Base-by-base conservation (phyloP, 31 red algal species). In the Endocladia muricata region DNA sequence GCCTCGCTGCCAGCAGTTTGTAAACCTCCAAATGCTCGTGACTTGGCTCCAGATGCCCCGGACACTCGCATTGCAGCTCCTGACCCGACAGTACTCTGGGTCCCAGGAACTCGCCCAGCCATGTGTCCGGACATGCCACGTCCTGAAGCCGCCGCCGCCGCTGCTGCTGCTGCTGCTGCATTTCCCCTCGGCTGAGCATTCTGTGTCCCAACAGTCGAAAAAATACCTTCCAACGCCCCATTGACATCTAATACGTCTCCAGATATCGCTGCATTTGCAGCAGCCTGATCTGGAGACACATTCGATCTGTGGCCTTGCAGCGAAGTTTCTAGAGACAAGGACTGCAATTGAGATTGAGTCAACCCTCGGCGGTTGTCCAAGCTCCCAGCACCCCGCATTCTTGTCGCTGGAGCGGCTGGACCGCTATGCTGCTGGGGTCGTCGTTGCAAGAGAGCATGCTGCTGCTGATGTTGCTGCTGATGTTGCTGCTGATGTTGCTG, bases 121-220 rank as follows among this genome's bases (percentile, higher is more conserved):
- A 73, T 73, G 44, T 73, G 68, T 6, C 22, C 19, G 30, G 38
- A 37, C 23, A 73, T 30, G 6, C 23, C 35, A 49, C 68, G 34
- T 23, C 68, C 40, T 57, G 1, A 21, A 48, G 39, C 39, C 13
- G 66, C 15, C 22, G 17, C 58, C 58, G 11, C 17, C 0, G 61
- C 61, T 34, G 25, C 28, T 7, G 61, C 61, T 34, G 23, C 3
- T 28, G 61, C 61, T 32, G 23, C 61, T 36, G 26, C 61, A 33
- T 19, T 67, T 21, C 19, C 25, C 9, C 68, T 42, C 4, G 68
- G 41, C 22, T 22, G 36, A 21, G 36, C 3, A 22, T 3, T 47
- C 25, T 42, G 68, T 21, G 68, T 72, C 3, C 68, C 68, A 48
- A 72, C 68, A 3, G 37, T 72, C 3, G 68, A 48, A 49, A 72